Evolutionary conservation across 2,329 filamentous ascomycete genomes (phyloP), one percentile per base, ranked within the genome.

Genomic region (Colletotrichum filicis): DNA sequence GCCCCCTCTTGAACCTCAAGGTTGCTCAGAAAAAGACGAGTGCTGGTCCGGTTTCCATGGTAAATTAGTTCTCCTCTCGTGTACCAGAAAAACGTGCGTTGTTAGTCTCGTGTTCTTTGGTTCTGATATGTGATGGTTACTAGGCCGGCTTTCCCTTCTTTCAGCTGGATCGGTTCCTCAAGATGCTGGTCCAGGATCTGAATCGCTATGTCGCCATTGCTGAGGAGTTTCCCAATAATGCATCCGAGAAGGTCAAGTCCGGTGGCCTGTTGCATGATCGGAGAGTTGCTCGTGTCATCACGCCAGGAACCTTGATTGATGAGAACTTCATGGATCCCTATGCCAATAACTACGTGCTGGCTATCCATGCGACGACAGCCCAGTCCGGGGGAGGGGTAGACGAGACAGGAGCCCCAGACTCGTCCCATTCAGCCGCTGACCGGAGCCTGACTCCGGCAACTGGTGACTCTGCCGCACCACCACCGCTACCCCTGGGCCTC

Each of bases 281-380:
- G 30, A 92, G 88, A 76, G 95, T 99, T 16, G 90, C 94, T 22
- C 92, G 97, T 70, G 92, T 99, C 76, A 91, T 99, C 79, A 98
- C 97, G 0, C 95, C 97, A 1, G 97, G 97, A 24, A 99, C 97
- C 1, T 86, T 99, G 66, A 98, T 99, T 76, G 97, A 99, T 82
- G 97, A 99, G 83, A 95, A 95, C 78, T 99, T 98, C 82, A 95
- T 99, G 87, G 94, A 98, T 80, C 94, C 95, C 1, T 96, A 94
- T 80, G 92, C 94, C 78, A 98, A 97, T 83, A 98, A 98, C 80
- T 99, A 96, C 81, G 88, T 98, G 42, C 89, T 98, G 80, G 92
- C 94, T 49, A 89, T 98, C 60, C 90, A 97, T 79, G 81, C 93
- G 32, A 53, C 53, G 19, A 14, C 49, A 37, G 30, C 49, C 46